Evolutionary conservation across 305 asterid species (phyloP).

Genomic region (Fraxinus dipetala): DNA sequence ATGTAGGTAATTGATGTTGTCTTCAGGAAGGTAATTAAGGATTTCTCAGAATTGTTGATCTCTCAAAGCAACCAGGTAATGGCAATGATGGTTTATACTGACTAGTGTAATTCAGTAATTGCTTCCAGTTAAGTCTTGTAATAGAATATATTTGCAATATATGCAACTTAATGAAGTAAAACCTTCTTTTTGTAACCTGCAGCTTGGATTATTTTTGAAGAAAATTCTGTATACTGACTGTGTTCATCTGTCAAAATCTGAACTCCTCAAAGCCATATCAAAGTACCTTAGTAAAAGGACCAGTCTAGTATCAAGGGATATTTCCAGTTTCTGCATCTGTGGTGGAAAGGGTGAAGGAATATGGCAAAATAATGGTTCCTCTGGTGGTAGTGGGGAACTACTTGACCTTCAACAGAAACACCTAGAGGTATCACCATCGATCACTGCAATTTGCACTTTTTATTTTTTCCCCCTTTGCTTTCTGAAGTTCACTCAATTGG

Average conservation of each 20-base stretch:
- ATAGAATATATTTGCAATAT: constrained; percentile 10
- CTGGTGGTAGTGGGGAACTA: constrained; percentile 37
- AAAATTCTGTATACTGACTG: constrained; percentile 47
- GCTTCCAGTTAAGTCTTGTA: constrained; percentile 15
- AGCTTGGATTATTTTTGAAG: constrained; percentile 75
- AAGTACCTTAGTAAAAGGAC: constrained; percentile 62
- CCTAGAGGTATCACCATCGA: constrained; percentile 50
- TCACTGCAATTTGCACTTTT: background rate
- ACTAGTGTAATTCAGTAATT: constrained; percentile 3
- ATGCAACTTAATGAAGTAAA: constrained; percentile 12
- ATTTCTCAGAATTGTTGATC: constrained; percentile 61
- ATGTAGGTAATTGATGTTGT: constrained; percentile 66
- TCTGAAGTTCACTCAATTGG: background rate
- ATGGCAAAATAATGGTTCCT: constrained; percentile 26
- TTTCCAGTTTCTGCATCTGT: constrained; percentile 63
- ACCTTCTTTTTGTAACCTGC: constrained; percentile 26
- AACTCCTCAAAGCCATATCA: constrained; percentile 56
- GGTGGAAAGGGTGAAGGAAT: constrained; percentile 45
- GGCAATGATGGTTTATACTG: background rate
- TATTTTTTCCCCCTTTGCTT: background rate
- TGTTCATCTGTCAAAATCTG: constrained; percentile 48
- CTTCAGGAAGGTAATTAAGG: constrained; percentile 69
- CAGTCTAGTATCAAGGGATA: constrained; percentile 54
- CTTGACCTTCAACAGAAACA: constrained; percentile 65
- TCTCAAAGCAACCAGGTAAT: constrained; percentile 83